These are phyloP conservation scores for Glycine tomentella DNA, from an alignment of 306 rosid genomes.

Conservation along the genomic window DNA sequence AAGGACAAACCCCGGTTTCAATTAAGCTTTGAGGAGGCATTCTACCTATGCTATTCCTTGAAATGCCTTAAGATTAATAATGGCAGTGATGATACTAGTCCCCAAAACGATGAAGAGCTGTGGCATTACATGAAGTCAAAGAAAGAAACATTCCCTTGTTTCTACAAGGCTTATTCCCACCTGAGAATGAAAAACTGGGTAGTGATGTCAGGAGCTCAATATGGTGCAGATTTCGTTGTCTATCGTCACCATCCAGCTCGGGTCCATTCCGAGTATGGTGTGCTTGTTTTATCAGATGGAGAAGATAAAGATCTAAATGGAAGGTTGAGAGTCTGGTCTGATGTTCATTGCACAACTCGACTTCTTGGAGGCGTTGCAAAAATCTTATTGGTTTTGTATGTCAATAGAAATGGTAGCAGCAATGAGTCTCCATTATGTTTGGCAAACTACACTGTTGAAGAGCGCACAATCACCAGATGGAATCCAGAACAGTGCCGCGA, in stretches of 20 bases:
- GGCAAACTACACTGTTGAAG: conserved; percentile 54
- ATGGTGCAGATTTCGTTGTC: conserved; percentile 76
- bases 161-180: conserved; percentile 73
- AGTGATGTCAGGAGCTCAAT: conserved; percentile 72
- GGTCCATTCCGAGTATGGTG: conserved; percentile 83
- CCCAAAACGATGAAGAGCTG: conserved; percentile 55
- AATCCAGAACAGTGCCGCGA: conserved; percentile 68
- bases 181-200: conserved; percentile 81
- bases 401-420: conserved; percentile 51
- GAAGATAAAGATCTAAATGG: conserved; percentile 46
- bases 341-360: conserved; percentile 69
- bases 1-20: conserved; percentile 69
- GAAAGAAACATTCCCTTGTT: conserved; percentile 60
- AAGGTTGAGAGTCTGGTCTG: conserved; percentile 81
- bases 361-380: conserved; percentile 79
- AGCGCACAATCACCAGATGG: conserved; percentile 68
- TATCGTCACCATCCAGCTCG: conserved; percentile 79
- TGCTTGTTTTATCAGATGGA: conserved; percentile 66
- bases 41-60: conserved; percentile 65
- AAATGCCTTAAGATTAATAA: conserved; percentile 64
- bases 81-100: conserved; percentile 25
- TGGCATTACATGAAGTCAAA: conserved; percentile 66
- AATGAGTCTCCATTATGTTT: conserved; percentile 53
- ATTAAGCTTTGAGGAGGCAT: conserved; percentile 77
- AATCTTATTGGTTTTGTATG: conserved; percentile 59